Conservation (phyloP, 2,329 filamentous ascomycete species). For the Aspergillus candidus region DNA sequence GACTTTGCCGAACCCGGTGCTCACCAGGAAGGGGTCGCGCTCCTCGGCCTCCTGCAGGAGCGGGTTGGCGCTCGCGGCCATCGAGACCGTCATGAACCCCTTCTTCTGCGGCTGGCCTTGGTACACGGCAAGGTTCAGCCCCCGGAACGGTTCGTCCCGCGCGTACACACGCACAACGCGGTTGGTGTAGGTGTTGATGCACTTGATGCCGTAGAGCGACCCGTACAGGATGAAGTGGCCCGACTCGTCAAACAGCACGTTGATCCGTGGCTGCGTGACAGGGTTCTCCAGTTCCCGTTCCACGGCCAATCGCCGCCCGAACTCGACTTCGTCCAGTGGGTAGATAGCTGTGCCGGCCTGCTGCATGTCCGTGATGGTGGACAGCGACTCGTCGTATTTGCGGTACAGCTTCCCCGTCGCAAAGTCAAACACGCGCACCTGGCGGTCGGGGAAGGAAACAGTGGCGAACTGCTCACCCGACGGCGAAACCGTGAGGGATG, state of each 20-base stretch:
- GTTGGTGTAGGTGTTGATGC: slow-evolving; percentile 93
- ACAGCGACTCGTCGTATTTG: slow-evolving; percentile 90
- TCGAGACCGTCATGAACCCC: slow-evolving; percentile 84
- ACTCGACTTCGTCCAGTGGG: slow-evolving; percentile 83
- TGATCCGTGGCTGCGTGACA: slow-evolving; percentile 62
- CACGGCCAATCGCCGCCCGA: slow-evolving; percentile 76
- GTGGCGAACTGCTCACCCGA: slow-evolving; percentile 80
- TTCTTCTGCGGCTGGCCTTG: slow-evolving; percentile 96
- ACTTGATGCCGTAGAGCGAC: slow-evolving; percentile 85
- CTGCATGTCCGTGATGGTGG: slow-evolving; percentile 88
- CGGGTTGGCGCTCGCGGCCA: slow-evolving; percentile 93
- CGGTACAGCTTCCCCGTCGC: slow-evolving; percentile 78
- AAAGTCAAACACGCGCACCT: slow-evolving; percentile 91
- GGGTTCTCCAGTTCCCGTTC: slow-evolving; percentile 79
- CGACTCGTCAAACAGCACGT: slow-evolving; percentile 92
- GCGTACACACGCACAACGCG: slow-evolving; percentile 85
- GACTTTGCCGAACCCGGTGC: slow-evolving; percentile 76
- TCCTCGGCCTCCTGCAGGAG: slow-evolving; percentile 86
- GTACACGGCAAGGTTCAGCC: slow-evolving; percentile 78
- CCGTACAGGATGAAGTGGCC: slow-evolving; percentile 93
- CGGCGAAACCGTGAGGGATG: slow-evolving; percentile 77
- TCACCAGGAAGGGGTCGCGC: slow-evolving; percentile 80
- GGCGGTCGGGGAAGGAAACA: slow-evolving; percentile 87
- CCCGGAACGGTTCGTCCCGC: slow-evolving; percentile 79
- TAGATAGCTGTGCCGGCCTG: slow-evolving; percentile 79